Base-by-base conservation (phyloP, 1,139 yeast species). In the Pichia sp. region DNA sequence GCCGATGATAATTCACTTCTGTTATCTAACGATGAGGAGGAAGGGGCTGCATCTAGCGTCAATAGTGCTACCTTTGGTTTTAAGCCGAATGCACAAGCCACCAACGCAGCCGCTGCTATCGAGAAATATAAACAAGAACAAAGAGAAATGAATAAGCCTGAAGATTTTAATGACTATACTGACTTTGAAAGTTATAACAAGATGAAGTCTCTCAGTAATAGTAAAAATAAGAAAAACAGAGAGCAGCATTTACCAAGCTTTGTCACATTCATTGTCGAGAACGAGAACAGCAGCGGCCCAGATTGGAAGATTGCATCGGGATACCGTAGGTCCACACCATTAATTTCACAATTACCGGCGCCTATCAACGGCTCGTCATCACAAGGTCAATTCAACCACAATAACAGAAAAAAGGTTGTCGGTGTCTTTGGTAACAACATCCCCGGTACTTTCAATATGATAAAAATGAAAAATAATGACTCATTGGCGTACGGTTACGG, bases 231-330 rank as follows among this genome's bases (percentile, higher is more conserved):
- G 12, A 22, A 19, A 18, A 2, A 11, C 4, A 23, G 17, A 28
- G 33, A 18, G 9, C 14, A 14, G 10, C 8, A 22, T 15, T 19
- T 15, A 10, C 24, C 9, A 19, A 24, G 13, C 15, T 22, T 30
- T n/a, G 30, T 69, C 64, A 38, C 34, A 13, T 51, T 53, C 24
- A 27, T 47, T 6, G 32, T 55, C 12, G 56, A 51, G 46, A 49
- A 64, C 0, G 64, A 69, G 1, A 50, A 55, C 5, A 74, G 67
- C 33, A 53, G 58, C 8, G 71, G 70, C 1, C 77, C 77, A 2
- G 53, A 57, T 6, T 76, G 81, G 81, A 56, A 58, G 25, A 56
- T 58, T 25, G 72, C 79, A 36, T 42, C 60, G 26, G 62, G 62
- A n/a, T 71, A 56, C 44, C 64, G 73, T 47, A 51, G 56, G 11